Percentiles rank a stretch among this genome's conserved stretches.
Conservation (phyloP, 169 alveolate species). For the Babesia ovata region DNA sequence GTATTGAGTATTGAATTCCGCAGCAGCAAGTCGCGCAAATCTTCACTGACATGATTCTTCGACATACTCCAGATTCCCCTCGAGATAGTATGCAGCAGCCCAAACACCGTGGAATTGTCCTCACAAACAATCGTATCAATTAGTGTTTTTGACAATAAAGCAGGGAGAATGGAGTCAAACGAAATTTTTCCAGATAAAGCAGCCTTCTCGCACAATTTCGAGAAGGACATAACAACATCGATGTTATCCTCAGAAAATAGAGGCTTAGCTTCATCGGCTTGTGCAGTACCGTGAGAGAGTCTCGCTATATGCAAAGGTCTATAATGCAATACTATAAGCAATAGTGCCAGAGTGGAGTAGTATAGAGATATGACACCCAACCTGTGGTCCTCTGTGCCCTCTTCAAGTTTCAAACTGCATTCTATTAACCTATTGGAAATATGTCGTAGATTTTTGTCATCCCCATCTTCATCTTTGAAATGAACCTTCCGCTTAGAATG, state of each 20-base stretch:
- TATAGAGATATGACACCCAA: background rate
- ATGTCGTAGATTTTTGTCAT: background rate
- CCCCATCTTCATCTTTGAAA: too few species aligned
- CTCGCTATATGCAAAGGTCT: background rate
- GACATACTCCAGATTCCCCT: conserved; percentile 38
- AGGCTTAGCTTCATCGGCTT: background rate
- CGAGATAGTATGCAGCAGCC: conserved; percentile 34
- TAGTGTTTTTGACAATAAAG: conserved; percentile 5
- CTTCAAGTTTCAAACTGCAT: background rate
- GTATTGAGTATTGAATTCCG: conserved; percentile 10
- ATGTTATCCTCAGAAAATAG: conserved; percentile 8
- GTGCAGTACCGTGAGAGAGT: background rate
- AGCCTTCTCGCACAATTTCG: conserved; percentile 7
- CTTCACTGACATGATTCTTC: background rate
- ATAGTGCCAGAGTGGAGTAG: background rate
- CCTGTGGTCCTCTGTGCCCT: background rate
- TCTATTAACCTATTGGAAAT: conserved; percentile 3
- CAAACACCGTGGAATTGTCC: conserved; percentile 42
- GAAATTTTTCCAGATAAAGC: background rate
- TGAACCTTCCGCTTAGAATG: background rate
- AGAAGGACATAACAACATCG: background rate
- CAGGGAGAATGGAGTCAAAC: background rate
- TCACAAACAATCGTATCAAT: conserved; percentile 25
- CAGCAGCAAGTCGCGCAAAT: background rate
- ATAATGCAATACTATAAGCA: conserved; percentile 1